Percentiles rank a stretch among this genome's conserved stretches.
Evolutionary conservation across 345 rosid genomes (phyloP).

Genomic region (Anacardium occidentale): DNA sequence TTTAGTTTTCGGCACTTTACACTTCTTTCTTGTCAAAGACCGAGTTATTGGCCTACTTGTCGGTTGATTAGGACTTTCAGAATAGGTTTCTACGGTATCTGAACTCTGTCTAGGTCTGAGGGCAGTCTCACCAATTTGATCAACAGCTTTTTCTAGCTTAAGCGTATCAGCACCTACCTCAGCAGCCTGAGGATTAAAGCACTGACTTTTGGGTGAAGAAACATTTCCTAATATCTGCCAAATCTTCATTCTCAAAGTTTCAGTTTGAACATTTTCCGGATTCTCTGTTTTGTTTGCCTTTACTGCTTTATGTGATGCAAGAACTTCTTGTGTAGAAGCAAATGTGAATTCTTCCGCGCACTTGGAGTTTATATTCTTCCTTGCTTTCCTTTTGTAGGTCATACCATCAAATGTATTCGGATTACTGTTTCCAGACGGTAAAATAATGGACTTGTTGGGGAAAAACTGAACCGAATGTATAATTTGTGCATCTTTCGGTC

Average conservation of each 20-base stretch:
- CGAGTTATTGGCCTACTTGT: slow-evolving; percentile 59
- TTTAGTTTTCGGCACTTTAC: slow-evolving; percentile 34
- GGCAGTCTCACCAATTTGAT: slow-evolving; percentile 28
- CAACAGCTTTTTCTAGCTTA: slow-evolving; percentile 32
- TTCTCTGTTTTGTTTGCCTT: slow-evolving; percentile 36
- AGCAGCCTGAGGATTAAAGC: slow-evolving; percentile 38
- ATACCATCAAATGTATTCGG: slow-evolving; percentile 35
- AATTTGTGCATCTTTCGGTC: slow-evolving; percentile 34
- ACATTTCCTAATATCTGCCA: slow-evolving; percentile 68
- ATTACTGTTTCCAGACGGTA: slow-evolving; percentile 34
- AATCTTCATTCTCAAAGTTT: slow-evolving; percentile 72
- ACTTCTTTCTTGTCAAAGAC: slow-evolving; percentile 48
- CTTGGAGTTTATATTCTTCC: slow-evolving; percentile 35
- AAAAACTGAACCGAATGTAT: slow-evolving; percentile 32
- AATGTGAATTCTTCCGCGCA: slow-evolving; percentile 47
- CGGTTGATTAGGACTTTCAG: slow-evolving; percentile 54
- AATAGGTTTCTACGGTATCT: slow-evolving; percentile 80
- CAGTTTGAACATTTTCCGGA: slow-evolving; percentile 42
- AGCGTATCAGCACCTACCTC: slow-evolving; percentile 36
- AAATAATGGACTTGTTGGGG: slow-evolving; percentile 35
- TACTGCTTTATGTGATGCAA: slow-evolving; percentile 32
- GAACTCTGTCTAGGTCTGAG: slow-evolving; percentile 50
- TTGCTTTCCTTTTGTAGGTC: slow-evolving; percentile 39
- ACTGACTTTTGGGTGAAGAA: slow-evolving; percentile 59
- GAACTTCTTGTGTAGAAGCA: slow-evolving; percentile 38